A percentile compares a stretch with the other conserved stretches of the same genome.
These are phyloP conservation scores for Sarcodon sp. DNA, from an alignment of 768 basidiomycete species.

Conservation along the genomic window DNA sequence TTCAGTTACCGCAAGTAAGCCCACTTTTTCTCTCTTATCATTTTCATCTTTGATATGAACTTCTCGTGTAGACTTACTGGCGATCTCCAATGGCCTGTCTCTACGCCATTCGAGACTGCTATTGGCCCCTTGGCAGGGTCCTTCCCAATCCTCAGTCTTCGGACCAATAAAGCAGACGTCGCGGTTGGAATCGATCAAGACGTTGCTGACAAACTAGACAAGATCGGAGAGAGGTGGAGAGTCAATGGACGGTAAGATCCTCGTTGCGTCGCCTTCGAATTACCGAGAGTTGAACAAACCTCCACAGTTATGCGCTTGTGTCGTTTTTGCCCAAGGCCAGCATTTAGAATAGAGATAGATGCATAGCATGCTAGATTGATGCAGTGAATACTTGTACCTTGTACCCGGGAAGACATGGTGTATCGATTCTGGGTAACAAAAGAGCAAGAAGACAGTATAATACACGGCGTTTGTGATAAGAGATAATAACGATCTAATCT, in stretches of 20 bases:
- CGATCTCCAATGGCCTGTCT: slow-evolving; percentile 79
- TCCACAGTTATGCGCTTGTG: too few relatives aligned
- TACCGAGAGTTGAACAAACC: too few relatives aligned
- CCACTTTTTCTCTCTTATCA: background rate
- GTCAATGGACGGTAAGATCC: slow-evolving; percentile 59
- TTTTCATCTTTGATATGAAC: background rate
- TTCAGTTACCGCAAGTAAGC: slow-evolving; percentile 74
- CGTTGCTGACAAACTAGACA: slow-evolving; percentile 55
- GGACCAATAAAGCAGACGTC: slow-evolving; percentile 95
- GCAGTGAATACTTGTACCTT: too few relatives aligned
- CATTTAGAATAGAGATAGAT: too few relatives aligned
- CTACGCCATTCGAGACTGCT: slow-evolving; percentile 61
- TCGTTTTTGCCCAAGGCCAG: too few relatives aligned
- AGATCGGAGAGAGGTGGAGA: slow-evolving; percentile 59
- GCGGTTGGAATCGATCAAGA: slow-evolving; percentile 70
- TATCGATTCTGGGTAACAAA: too few relatives aligned
- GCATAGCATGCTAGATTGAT: too few relatives aligned
- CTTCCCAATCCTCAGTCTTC: slow-evolving; percentile 72
- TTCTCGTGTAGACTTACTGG: slow-evolving; percentile 60
- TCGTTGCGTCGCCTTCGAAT: too few relatives aligned
- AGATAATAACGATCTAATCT: too few relatives aligned
- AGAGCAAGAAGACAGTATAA: too few relatives aligned
- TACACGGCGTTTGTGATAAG: too few relatives aligned
- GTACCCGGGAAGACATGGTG: too few relatives aligned
- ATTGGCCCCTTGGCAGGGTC: slow-evolving; percentile 69